phyloP scores from a whole-genome alignment of 2,329 filamentous ascomycete species.

The Ophiostoma perfectum region DNA sequence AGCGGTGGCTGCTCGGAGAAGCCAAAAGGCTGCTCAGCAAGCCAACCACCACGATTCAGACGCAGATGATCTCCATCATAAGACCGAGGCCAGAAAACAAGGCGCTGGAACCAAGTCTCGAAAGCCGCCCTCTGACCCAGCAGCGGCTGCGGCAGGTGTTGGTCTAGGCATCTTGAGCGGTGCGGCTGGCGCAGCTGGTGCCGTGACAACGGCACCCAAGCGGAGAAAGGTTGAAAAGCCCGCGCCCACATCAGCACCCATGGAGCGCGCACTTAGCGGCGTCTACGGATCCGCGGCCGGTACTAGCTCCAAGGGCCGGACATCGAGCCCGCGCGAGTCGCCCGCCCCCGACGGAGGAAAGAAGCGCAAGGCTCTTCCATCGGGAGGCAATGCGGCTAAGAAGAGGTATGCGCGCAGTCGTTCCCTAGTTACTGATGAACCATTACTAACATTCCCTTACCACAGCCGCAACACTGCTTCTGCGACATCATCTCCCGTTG shows the following conservation, averaged over 20 bases:
- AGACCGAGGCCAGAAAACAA: conserved; percentile 55
- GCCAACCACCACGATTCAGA: conserved; percentile 59
- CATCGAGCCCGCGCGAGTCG: conserved; percentile 62
- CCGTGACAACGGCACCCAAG: conserved; percentile 52
- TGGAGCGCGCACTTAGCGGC: conserved; percentile 64
- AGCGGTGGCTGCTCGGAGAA: conserved; percentile 70
- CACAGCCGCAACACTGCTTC: conserved; percentile 44
- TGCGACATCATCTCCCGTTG: conserved; percentile 68
- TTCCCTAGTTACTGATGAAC: background rate
- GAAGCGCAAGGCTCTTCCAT: conserved; percentile 60
- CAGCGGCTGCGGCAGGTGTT: conserved; percentile 32
- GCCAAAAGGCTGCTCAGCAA: conserved; percentile 44
- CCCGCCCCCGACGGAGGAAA: conserved; percentile 63
- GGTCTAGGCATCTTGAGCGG: conserved; percentile 63
- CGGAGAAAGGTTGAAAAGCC: conserved; percentile 75
- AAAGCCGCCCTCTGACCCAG: conserved; percentile 38
- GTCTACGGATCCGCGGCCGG: conserved; percentile 40
- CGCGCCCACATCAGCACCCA: conserved; percentile 41
- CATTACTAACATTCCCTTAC: conserved; percentile 22
- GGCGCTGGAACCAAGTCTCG: conserved; percentile 56
- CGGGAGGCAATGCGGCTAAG: conserved; percentile 65
- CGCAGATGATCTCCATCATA: conserved; percentile 61
- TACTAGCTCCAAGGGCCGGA: conserved; percentile 49
- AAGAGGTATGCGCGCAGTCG: conserved; percentile 56
- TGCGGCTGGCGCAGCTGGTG: conserved; percentile 43